phyloP scores from a whole-genome alignment of 164 flowering plant species.

The Hamamelis virginiana region DNA sequence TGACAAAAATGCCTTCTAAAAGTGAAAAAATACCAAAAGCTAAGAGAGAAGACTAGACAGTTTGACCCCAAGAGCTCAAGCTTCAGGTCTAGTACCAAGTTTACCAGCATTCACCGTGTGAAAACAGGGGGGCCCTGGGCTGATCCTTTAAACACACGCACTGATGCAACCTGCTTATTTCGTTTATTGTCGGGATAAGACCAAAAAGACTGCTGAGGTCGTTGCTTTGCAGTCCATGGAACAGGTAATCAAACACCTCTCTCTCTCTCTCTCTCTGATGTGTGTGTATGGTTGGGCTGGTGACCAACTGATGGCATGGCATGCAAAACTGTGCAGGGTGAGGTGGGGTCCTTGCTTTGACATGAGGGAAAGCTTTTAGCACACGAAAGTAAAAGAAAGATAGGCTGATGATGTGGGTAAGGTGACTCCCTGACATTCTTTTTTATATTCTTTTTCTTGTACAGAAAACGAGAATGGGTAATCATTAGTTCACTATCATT shows the following conservation, averaged over 20 bases:
- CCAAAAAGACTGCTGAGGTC: conserved; percentile 12
- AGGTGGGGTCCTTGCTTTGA: conserved; percentile 14
- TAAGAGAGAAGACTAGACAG: too few relatives aligned
- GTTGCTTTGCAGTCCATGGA: conserved; percentile 16
- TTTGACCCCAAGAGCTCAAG: too few relatives aligned
- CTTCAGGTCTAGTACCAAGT: too few relatives aligned
- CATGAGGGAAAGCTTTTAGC: conserved; percentile 7
- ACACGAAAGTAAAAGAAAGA: too few relatives aligned
- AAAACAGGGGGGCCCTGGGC: too few relatives aligned
- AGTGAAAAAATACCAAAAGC: too few relatives aligned
- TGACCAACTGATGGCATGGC: conserved; percentile 15
- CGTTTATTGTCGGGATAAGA: conserved; percentile 1
- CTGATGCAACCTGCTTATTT: conserved; percentile 2
- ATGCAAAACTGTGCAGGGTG: not conserved
- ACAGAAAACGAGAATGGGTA: conserved; percentile 4
- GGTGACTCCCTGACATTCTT: too few relatives aligned
- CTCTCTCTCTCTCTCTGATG: not conserved
- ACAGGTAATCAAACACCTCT: conserved; percentile 19
- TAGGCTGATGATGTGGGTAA: too few relatives aligned
- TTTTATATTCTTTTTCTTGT: not conserved
- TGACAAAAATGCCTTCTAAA: too few relatives aligned
- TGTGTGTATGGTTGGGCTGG: conserved; percentile 1
- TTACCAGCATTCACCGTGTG: too few relatives aligned
- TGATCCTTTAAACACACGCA: conserved; percentile 13
- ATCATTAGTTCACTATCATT: not conserved